These are phyloP conservation scores for Mesembryanthemum crystallinum DNA, from an alignment of 148 eudicot species.

Conservation along the genomic window DNA sequence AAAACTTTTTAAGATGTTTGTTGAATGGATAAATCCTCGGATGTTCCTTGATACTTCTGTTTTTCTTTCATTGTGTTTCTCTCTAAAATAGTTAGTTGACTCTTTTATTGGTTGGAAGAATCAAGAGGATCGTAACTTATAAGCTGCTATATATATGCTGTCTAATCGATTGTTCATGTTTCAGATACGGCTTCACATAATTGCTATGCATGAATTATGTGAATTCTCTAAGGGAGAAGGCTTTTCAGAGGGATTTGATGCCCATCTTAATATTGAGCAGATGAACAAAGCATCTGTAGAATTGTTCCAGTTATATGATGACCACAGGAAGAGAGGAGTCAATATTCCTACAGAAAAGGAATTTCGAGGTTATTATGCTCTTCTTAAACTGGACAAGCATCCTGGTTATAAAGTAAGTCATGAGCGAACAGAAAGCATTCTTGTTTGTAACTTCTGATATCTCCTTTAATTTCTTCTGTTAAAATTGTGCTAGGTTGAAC, in stretches of 20 bases:
- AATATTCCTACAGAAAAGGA: conserved; percentile 77
- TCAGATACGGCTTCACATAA: conserved; percentile 93
- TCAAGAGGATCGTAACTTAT: conserved; percentile 1
- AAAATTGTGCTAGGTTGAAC: conserved; percentile 75
- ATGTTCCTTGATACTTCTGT: conserved; percentile 2
- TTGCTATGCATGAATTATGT: conserved; percentile 97
- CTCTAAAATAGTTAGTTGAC: not conserved
- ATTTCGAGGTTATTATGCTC: conserved; percentile 98
- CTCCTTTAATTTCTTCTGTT: conserved; percentile 20
- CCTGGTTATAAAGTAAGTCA: conserved; percentile 94
- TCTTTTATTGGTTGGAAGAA: not conserved
- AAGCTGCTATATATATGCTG: not conserved
- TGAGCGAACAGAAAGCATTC: conserved; percentile 13
- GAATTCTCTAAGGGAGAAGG: conserved; percentile 96
- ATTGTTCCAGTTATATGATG: conserved; percentile 90
- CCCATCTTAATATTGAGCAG: conserved; percentile 97
- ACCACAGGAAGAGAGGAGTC: conserved; percentile 87
- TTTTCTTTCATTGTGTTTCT: conserved; percentile 7
- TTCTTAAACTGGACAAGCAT: conserved; percentile 93
- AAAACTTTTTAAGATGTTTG: not conserved
- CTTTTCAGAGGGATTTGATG: conserved; percentile 95
- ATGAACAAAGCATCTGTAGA: conserved; percentile 99
- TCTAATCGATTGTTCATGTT: conserved; percentile 24
- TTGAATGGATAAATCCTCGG: not conserved
- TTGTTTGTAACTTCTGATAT: not conserved